phyloP scores from a whole-genome alignment of 1,139 yeast species.

The Kodamaea ohmeri region DNA sequence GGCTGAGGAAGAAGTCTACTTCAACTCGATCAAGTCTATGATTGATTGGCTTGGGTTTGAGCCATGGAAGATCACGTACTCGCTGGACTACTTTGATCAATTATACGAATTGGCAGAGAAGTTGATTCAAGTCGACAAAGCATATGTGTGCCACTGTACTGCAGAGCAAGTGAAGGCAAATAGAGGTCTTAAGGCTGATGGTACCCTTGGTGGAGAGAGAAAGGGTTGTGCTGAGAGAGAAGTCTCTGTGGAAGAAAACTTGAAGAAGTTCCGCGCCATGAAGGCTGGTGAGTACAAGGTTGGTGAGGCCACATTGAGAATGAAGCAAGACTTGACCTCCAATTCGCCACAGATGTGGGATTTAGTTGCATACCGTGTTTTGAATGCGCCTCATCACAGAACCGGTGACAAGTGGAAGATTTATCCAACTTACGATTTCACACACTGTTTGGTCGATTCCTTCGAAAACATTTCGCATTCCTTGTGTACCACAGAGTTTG shows the following conservation, averaged over 20 bases:
- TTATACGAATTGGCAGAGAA: constrained; percentile 84
- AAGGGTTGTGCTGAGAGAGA: constrained; percentile 75
- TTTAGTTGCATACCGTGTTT: constrained; percentile 94
- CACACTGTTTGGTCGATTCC: constrained; percentile 98
- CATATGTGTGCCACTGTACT: constrained; percentile 92
- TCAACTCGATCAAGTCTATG: constrained; percentile 78
- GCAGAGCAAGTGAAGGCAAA: constrained; percentile 86
- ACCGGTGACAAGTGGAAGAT: constrained; percentile 97
- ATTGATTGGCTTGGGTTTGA: constrained; percentile 89
- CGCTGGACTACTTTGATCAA: constrained; percentile 91
- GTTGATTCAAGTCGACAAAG: constrained; percentile 65
- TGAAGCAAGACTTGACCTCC: constrained; percentile 91
- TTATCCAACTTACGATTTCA: constrained; percentile 97
- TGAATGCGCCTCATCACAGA: constrained; percentile 90
- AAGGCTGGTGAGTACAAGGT: constrained; percentile 82
- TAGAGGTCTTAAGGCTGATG: constrained; percentile 89
- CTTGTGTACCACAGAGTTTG: constrained; percentile 92
- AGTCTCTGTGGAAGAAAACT: constrained; percentile 67
- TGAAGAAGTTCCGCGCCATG: constrained; percentile 84
- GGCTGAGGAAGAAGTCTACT: constrained; percentile 92
- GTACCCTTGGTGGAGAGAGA: constrained; percentile 91
- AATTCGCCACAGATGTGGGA: constrained; percentile 99
- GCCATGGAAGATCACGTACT: constrained; percentile 93
- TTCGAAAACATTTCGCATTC: constrained; percentile 95
- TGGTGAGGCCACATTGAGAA: constrained; percentile 92